phyloP scores from a whole-genome alignment of 257 asterid species.

The Cordia subcordata region DNA sequence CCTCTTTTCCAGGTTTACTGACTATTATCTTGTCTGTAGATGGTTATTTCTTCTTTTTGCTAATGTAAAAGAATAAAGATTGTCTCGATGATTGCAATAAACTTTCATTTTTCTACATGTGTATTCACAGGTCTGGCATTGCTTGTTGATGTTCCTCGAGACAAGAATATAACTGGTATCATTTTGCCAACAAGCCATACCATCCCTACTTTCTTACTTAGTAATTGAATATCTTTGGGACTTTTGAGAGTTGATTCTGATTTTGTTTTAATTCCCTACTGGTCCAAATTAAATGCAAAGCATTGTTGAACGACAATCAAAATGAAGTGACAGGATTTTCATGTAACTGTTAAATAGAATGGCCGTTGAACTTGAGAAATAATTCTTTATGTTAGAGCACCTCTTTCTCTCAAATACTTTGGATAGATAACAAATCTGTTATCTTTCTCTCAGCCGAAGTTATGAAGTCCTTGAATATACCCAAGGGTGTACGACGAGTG shows the following conservation, averaged over 20 bases:
- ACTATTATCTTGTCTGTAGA: no score
- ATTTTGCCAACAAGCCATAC: not conserved
- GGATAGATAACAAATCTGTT: not conserved
- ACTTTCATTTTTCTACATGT: constrained; percentile 6
- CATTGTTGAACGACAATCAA: no score
- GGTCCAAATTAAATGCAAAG: not conserved
- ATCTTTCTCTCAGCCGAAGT: constrained; percentile 59
- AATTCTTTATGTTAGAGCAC: not conserved
- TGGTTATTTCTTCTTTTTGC: not conserved
- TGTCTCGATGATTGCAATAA: not conserved
- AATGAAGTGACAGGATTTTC: no score
- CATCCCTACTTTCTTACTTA: not conserved
- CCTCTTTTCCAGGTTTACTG: no score
- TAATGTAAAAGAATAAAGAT: no score
- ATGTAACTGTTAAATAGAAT: no score
- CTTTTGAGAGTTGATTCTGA: no score
- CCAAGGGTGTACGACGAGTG: constrained; percentile 86
- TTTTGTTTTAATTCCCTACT: no score
- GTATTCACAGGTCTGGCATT: constrained; percentile 68
- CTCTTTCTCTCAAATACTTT: not conserved
- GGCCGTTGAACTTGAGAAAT: not conserved
- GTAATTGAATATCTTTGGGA: not conserved
- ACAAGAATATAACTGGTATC: constrained; percentile 81
- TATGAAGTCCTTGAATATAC: constrained; percentile 82
- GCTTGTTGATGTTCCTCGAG: constrained; percentile 87